Evolutionary conservation across 805 yeast species (phyloP), one percentile per base, ranked within the genome.

Genomic region (Saitoella complicata): DNA sequence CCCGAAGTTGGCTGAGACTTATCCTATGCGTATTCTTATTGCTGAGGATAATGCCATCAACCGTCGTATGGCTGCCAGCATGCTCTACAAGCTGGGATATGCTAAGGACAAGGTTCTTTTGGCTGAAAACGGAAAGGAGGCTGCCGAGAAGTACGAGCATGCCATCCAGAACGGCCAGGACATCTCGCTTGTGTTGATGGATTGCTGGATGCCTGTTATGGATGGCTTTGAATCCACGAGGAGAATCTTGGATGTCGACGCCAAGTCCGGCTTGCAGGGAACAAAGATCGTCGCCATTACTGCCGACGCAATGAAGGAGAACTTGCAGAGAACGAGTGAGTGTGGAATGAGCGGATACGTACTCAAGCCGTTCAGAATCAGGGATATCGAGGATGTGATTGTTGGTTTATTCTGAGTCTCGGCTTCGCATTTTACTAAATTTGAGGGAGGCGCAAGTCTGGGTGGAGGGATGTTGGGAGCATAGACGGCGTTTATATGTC

Each of bases 141-240:
- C 94, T 33, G 36, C 11, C 11, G 36, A 33, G 10, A 33, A 9
- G 1, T 71, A 74, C 51, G 83, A 82, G 48, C 87, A 86, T 1
- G 76, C 81, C 40, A 68, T 76, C 57, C 68, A 71, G 51, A 73
- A 71, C 49, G 68, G 71, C 40, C 84, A 78, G 58, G 94, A 84
- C 58, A 87, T 81, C 40, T 21, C 21, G 21, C 21, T 21, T 21
- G 80, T 84, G 13, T 70, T 84, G 52, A 84, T 84, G 95, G 94
- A 84, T 64, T 94, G 84, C 38, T 94, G 84, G 60, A 84, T 84
- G 95, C 94, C 94, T 6, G 83, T 82, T 10, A 84, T 84, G 91
- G 94, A 94, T 31, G 95, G 95, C 0, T 84, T 84, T 59, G 95
- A 84, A 57, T 93, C 94, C 2, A 83, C 94, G 1, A 82, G 79